These are phyloP conservation scores for Stylonectria norvegica DNA, from an alignment of 2,329 filamentous ascomycete genomes.

Conservation along the genomic window DNA sequence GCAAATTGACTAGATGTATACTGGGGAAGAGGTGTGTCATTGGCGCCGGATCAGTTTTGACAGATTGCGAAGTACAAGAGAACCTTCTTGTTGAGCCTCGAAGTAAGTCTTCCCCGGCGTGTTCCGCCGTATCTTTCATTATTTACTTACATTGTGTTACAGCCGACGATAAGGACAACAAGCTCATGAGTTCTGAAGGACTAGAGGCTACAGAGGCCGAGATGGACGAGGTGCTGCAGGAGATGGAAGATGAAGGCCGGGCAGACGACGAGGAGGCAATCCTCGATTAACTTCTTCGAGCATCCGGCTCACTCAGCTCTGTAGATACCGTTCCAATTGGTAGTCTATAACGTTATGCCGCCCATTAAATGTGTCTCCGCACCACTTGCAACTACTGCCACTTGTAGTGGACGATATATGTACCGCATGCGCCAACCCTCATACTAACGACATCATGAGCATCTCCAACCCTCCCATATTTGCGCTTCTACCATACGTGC, in stretches of 20 bases:
- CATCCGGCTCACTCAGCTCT: too few relatives aligned
- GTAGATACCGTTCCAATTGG: background rate
- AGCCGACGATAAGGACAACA: slow-evolving; percentile 66
- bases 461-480: too few relatives aligned
- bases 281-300: slow-evolving; percentile 19
- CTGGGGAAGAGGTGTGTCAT: slow-evolving; percentile 77
- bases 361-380: too few relatives aligned
- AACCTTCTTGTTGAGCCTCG: slow-evolving; percentile 80
- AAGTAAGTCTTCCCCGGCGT: slow-evolving; percentile 47
- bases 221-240: slow-evolving; percentile 51
- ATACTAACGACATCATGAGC: too few relatives aligned
- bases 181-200: slow-evolving; percentile 65
- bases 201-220: slow-evolving; percentile 63
- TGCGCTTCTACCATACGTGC: too few relatives aligned
- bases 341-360: background rate
- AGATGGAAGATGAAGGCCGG: slow-evolving; percentile 38
- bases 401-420: too few relatives aligned
- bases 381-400: too few relatives aligned
- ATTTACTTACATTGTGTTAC: slow-evolving; percentile 10
- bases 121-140: slow-evolving; percentile 1
- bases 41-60: slow-evolving; percentile 76
- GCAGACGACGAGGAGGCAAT: slow-evolving; percentile 21
- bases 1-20: slow-evolving; percentile 83
- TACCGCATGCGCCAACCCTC: too few relatives aligned
- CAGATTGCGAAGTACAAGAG: slow-evolving; percentile 90